Base-by-base conservation (phyloP, 2,329 filamentous ascomycete species). In the Scedosporium apiospermum region DNA sequence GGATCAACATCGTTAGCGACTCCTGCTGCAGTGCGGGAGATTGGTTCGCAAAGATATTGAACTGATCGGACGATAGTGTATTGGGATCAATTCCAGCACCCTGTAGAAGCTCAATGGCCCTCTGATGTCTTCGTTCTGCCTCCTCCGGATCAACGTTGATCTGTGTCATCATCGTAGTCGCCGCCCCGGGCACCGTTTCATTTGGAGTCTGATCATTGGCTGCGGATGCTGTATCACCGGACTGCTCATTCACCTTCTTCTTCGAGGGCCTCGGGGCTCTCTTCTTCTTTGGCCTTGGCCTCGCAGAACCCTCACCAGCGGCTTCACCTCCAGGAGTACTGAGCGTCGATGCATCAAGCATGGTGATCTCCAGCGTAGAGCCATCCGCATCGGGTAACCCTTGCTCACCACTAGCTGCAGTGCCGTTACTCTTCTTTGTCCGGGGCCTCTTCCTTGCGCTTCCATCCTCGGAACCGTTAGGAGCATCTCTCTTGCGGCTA, bases 1-100 rank as follows among this genome's bases (percentile, higher is more conserved):
- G 79, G 0, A 78, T 76, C 10, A 86, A 74, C 82, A 86, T 82
- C 1, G 74, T 76, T 14, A 86, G 71, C 0, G 83, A 86, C 61
- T 82, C 77, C 61, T 74, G 72, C 65, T 86, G 83, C 5, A 85
- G 70, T 3, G 79, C 76, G 0, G 82, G 82, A 0, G 82, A 78
- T 70, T 86, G 83, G 62, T 86, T 86, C 7, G 82, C 76, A 66
- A 86, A 84, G 16, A 85, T 86, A 66, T 74, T 79, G 64, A 86
- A 83, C 67, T 86, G 83, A 57, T 85, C 82, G 3, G 71, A 65
- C 0, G 80, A 82, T 9, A 86, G 72, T 0, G 81, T 80, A 2
- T 74, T 71, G 1, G 81, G 82, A 44, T 83, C 77, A n/a, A 86
- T 76, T 4, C 74, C 76, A n/a, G 72, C 76, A 1, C 75, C 74